Conservation (phyloP, 306 rosid species). For the Cotoneaster glaucophyllus region DNA sequence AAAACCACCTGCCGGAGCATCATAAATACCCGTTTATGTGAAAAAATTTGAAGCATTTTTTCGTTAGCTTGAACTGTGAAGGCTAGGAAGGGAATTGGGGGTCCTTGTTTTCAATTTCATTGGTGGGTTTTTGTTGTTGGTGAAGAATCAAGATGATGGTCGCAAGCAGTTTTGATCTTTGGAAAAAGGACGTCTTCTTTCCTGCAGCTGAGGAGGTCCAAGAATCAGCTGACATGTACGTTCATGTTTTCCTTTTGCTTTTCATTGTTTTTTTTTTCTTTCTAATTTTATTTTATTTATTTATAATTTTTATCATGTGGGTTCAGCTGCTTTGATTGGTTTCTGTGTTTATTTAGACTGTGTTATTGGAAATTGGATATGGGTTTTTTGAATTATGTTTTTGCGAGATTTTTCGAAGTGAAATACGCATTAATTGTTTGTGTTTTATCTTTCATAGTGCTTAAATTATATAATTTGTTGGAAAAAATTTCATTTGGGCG, state of each 20-base stretch:
- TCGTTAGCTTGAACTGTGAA: conserved; percentile 9
- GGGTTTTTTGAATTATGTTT: neutral
- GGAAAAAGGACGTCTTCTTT: conserved; percentile 91
- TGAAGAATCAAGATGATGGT: conserved; percentile 55
- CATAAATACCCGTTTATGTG: neutral
- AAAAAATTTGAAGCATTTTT: conserved; percentile 2
- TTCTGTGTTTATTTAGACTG: conserved; percentile 9
- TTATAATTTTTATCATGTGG: conserved; percentile 5
- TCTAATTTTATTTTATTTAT: neutral
- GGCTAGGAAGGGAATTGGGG: conserved; percentile 13
- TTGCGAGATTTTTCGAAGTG: conserved; percentile 3
- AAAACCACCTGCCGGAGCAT: neutral
- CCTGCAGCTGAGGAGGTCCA: conserved; percentile 97
- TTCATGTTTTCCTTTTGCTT: neutral
- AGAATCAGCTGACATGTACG: conserved; percentile 94
- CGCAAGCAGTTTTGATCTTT: conserved; percentile 82
- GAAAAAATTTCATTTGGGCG: neutral
- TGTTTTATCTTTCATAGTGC: neutral
- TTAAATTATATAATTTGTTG: neutral
- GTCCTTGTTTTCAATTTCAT: neutral
- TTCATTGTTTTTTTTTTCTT: neutral
- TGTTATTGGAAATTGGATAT: conserved; percentile 1
- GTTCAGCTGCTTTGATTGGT: neutral
- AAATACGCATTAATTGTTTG: neutral
- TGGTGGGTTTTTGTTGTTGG: neutral